Conservation (phyloP, 176 grass and related monocot species). For the Bolboschoenus planiculmis region DNA sequence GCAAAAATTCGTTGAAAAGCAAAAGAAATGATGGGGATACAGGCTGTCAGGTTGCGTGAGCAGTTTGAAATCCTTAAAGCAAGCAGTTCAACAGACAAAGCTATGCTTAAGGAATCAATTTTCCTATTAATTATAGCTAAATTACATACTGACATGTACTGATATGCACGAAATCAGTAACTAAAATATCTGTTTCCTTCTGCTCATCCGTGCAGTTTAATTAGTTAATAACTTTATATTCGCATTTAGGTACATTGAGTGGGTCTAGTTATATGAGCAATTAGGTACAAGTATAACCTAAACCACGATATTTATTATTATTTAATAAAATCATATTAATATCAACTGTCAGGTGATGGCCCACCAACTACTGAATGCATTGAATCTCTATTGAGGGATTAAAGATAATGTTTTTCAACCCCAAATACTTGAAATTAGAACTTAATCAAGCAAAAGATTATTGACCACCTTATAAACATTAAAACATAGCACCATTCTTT, state of each 20-base stretch:
- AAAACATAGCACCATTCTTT: background rate
- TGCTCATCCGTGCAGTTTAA: background rate
- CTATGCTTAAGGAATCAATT: background rate
- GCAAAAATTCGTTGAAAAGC: background rate
- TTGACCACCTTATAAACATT: background rate
- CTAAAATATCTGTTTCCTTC: background rate
- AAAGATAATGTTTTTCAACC: background rate
- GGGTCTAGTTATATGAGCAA: background rate
- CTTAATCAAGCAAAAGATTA: background rate
- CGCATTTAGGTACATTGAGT: background rate
- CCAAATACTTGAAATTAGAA: background rate
- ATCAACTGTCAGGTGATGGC: background rate
- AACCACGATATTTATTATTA: background rate
- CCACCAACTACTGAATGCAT: background rate
- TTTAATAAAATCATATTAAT: background rate
- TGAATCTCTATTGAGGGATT: background rate
- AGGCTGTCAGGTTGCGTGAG: slow-evolving; percentile 13
- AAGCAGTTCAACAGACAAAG: background rate
- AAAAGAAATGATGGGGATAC: slow-evolving; percentile 2
- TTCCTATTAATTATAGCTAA: background rate
- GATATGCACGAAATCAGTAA: slow-evolving; percentile 7
- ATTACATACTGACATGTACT: background rate
- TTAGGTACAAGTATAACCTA: background rate
- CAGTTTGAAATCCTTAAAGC: slow-evolving; percentile 1
- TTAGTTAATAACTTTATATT: no score